Evolutionary conservation across 768 basidiomycete genomes (phyloP).

Genomic region (Podaxis pistillaris): DNA sequence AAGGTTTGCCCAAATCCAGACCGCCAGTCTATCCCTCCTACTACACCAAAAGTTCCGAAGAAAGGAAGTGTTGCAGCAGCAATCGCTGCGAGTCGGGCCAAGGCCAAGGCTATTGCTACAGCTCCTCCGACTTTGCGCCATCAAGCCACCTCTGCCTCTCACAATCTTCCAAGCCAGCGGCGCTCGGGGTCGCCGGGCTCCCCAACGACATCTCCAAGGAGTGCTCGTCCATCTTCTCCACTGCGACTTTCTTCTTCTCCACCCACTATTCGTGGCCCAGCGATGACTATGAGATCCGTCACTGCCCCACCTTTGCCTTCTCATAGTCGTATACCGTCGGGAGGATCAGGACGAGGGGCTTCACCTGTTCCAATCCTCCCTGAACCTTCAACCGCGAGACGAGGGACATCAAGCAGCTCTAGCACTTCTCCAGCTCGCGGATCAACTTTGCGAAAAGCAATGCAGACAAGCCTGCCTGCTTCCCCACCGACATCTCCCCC

Average conservation of each 20-base stretch:
- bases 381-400: slow-evolving; percentile 34
- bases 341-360: slow-evolving; percentile 29
- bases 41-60: slow-evolving; percentile 59
- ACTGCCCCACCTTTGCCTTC: slow-evolving; percentile 32
- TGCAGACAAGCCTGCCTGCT: slow-evolving; percentile 35
- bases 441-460: slow-evolving; percentile 37
- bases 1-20: slow-evolving; percentile 73
- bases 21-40: slow-evolving; percentile 37
- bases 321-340: slow-evolving; percentile 40
- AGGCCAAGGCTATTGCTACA: slow-evolving; percentile 79
- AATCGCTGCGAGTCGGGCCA: slow-evolving; percentile 87
- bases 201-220: slow-evolving; percentile 34
- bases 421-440: slow-evolving; percentile 26
- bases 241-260: slow-evolving; percentile 47
- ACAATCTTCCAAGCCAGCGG: slow-evolving; percentile 44
- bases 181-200: slow-evolving; percentile 41
- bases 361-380: slow-evolving; percentile 41
- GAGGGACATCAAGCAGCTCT: slow-evolving; percentile 52
- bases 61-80: slow-evolving; percentile 84
- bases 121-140: slow-evolving; percentile 80
- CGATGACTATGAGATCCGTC: slow-evolving; percentile 42
- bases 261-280: slow-evolving; percentile 42
- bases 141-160: slow-evolving; percentile 75
- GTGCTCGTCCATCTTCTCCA: slow-evolving; percentile 46
- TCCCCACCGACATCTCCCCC: slow-evolving; percentile 34